Percentiles rank a stretch among this genome's conserved stretches.
Conservation (phyloP, 805 yeast genomes). For the Hanseniaspora singularis region DNA sequence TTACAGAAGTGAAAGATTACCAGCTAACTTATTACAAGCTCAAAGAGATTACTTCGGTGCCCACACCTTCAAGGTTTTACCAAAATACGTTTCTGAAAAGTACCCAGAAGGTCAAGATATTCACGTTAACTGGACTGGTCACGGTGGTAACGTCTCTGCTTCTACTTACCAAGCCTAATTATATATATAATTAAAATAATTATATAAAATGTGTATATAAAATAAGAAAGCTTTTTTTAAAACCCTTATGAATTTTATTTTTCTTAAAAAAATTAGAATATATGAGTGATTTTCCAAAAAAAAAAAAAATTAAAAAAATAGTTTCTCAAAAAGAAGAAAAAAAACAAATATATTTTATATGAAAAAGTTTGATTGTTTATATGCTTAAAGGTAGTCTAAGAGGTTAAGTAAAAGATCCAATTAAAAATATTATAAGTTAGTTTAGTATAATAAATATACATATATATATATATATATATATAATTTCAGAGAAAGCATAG, state of each 20-base stretch:
- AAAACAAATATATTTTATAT: too few relatives aligned
- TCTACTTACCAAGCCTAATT: slow-evolving; percentile 79
- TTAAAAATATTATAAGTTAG: too few relatives aligned
- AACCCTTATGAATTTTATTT: not conserved
- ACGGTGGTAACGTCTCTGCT: slow-evolving; percentile 96
- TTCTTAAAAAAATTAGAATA: too few relatives aligned
- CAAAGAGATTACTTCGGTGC: slow-evolving; percentile 99
- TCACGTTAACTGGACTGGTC: slow-evolving; percentile 99
- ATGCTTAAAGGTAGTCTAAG: too few relatives aligned
- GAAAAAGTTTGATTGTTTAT: too few relatives aligned
- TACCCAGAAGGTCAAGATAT: slow-evolving; percentile 72
- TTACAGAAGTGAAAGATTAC: slow-evolving; percentile 88
- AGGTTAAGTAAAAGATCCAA: too few relatives aligned
- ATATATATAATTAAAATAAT: not conserved
- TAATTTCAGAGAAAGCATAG: too few relatives aligned
- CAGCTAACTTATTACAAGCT: slow-evolving; percentile 97
- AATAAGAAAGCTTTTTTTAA: not conserved
- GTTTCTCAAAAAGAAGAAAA: too few relatives aligned
- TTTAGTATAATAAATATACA: too few relatives aligned
- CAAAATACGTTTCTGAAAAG: slow-evolving; percentile 64
- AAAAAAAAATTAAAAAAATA: too few relatives aligned
- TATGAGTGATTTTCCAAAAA: not conserved
- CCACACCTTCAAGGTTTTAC: slow-evolving; percentile 92
- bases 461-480: too few relatives aligned
- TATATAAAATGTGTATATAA: not conserved